phyloP scores from a whole-genome alignment of 2,329 filamentous ascomycete genomes.

The Saccharata proteae region DNA sequence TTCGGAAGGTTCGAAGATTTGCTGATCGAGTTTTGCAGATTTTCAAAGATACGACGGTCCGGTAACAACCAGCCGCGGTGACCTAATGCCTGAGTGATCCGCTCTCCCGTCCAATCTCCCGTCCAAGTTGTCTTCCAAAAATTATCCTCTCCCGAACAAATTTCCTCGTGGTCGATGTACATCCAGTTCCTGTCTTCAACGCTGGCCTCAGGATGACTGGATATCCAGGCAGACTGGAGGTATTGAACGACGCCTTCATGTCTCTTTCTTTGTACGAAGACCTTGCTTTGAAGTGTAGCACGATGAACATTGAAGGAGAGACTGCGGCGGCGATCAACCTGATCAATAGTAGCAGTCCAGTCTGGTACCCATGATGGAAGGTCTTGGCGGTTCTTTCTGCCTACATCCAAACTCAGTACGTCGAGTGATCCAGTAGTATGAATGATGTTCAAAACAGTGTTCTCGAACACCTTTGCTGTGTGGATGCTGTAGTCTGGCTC shows the following conservation, averaged over 20 bases:
- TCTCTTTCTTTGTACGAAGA: background rate
- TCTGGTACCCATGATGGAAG: slow-evolving; percentile 1
- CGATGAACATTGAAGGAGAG: background rate
- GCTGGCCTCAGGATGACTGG: too few relatives aligned
- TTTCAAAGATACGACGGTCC: too few relatives aligned
- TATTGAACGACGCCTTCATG: too few relatives aligned
- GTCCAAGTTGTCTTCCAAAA: too few relatives aligned
- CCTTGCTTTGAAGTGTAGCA: background rate
- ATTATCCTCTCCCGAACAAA: too few relatives aligned
- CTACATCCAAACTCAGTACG: background rate
- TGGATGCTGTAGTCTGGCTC: background rate
- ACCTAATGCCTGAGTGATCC: too few relatives aligned
- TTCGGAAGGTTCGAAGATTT: too few relatives aligned
- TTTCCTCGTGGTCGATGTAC: background rate
- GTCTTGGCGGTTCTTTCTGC: background rate
- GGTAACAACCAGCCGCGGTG: too few relatives aligned
- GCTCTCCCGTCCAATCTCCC: too few relatives aligned
- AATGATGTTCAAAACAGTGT: slow-evolving; percentile 1
- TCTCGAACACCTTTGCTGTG: background rate
- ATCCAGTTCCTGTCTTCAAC: too few relatives aligned
- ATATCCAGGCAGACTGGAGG: too few relatives aligned
- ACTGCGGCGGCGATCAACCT: slow-evolving; percentile 5
- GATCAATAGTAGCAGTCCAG: background rate
- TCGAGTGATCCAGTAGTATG: background rate
- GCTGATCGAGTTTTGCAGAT: too few relatives aligned